Base-by-base conservation (phyloP, 768 basidiomycete species). In the Hygrocybe coccinea region DNA sequence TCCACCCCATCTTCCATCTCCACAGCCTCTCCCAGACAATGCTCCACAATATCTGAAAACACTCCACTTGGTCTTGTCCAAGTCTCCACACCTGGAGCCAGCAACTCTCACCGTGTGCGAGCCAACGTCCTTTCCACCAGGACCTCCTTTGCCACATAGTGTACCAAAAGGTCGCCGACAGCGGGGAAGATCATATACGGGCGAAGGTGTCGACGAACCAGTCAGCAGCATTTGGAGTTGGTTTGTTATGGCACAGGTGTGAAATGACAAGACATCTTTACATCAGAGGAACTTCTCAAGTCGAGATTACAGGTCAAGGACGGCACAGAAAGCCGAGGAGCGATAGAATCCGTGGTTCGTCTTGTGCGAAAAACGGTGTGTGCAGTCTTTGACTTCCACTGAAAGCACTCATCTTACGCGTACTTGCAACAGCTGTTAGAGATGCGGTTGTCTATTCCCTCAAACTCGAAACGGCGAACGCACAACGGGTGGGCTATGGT, bases 401-500 rank as follows among this genome's bases (percentile, higher is more conserved):
- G 47, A 54, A 33, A n/a, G 22, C 35, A 41, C 17, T 29, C 45
- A 5, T 43, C 36, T 43, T 10, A 58, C 29, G 52, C 56, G 8
- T 52, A 55, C 44, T 17, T 35, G 21, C 21, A 33, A 14, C 50
- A 90, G 89, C 72, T 91, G 15, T 69, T 87, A 51, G 75, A 73
- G 22, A 69, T 74, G 56, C 69, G 79, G 11, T 86, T 89, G 29
- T 65, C 74, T 12, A 72, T 91, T 11, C 82, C 86, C 2, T 79
- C 81, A 17, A 89, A 88, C 56, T 74, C 79, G 29, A 83, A 82
- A 64, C 78, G 79, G 34, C 74, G 79, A 25, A 75, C 76, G 56
- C 77, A 80, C 59, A 84, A 85, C 52, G 88, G 87, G 22, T 93
- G 90, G 91, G 86, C 85, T 2, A 83, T 92, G 83, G 72, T 93